A percentile compares a stretch with the other conserved stretches of the same genome.
These are phyloP conservation scores for Sugiyamaella pinicola DNA, from an alignment of 1,139 yeast species.

Conservation along the genomic window DNA sequence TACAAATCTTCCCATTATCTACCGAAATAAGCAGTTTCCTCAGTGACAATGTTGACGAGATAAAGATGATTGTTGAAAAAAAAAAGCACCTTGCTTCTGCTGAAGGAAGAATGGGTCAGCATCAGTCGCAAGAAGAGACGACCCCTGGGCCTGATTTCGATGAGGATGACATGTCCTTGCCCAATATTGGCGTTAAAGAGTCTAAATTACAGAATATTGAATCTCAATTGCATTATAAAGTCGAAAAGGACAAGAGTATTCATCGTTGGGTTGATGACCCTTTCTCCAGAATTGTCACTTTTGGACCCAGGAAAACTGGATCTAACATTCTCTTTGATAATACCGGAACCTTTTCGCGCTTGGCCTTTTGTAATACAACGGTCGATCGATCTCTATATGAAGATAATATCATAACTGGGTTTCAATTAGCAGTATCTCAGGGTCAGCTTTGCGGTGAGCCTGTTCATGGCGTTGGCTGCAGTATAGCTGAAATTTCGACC, in stretches of 20 bases:
- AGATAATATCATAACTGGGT: conserved; percentile 75
- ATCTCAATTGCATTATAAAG: conserved; percentile 25
- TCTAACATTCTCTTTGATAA: conserved; percentile 73
- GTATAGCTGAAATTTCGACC: conserved; percentile 37
- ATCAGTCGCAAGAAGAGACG: neutral
- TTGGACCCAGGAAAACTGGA: conserved; percentile 80
- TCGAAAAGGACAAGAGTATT: conserved; percentile 27
- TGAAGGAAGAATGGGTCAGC: neutral
- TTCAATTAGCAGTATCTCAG: conserved; percentile 75
- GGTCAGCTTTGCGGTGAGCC: conserved; percentile 93
- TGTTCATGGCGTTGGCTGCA: conserved; percentile 73
- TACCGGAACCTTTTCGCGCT: conserved; percentile 35
- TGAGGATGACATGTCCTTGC: conserved; percentile 27
- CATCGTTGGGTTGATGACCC: conserved; percentile 40
- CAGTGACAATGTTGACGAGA: neutral
- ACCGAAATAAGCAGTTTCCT: conserved; percentile 40
- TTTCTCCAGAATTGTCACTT: conserved; percentile 56
- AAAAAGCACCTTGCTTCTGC: neutral
- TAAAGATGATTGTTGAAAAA: neutral
- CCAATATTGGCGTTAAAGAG: conserved; percentile 31
- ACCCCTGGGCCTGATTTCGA: conserved; percentile 3
- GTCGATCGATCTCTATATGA: conserved; percentile 53
- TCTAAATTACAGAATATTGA: conserved; percentile 22
- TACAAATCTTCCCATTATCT: conserved; percentile 63
- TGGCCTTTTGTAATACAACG: conserved; percentile 23